These are phyloP conservation scores for Fraxinus angustifolia DNA, from an alignment of 305 asterid genomes.

Conservation along the genomic window DNA sequence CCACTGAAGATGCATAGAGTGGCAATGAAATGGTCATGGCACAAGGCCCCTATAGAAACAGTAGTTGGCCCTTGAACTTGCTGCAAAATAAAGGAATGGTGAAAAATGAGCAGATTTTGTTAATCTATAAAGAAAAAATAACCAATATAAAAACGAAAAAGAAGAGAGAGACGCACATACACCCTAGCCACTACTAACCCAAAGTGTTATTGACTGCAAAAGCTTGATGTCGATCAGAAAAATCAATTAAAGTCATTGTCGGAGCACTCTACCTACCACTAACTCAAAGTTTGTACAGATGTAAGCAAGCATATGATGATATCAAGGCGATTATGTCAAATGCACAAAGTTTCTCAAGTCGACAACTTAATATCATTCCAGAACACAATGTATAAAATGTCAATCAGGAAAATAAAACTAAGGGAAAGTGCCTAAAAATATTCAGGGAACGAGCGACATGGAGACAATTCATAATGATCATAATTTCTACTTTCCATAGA, in stretches of 20 bases:
- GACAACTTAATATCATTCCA: neutral
- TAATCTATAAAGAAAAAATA: neutral
- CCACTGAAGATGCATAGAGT: constrained; percentile 71
- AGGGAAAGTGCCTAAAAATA: neutral
- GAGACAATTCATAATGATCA: neutral
- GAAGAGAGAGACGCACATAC: neutral
- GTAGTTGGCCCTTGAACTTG: constrained; percentile 43
- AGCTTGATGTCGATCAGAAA: too few species aligned
- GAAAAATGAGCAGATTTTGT: neutral
- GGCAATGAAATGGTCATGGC: constrained; percentile 85
- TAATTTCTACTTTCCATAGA: neutral
- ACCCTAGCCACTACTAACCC: neutral
- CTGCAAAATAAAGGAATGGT: constrained; percentile 40
- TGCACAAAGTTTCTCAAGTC: neutral
- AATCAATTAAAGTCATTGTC: neutral
- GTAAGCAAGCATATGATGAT: neutral
- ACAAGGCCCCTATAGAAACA: constrained; percentile 52
- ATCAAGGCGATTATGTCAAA: neutral
- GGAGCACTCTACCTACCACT: neutral
- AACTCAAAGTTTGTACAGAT: neutral
- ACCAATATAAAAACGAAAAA: neutral
- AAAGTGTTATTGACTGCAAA: too few species aligned
- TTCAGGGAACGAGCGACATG: neutral
- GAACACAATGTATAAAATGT: neutral
- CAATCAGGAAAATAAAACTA: neutral